phyloP scores from a whole-genome alignment of 768 basidiomycete species.

The Boletus rex-veris region DNA sequence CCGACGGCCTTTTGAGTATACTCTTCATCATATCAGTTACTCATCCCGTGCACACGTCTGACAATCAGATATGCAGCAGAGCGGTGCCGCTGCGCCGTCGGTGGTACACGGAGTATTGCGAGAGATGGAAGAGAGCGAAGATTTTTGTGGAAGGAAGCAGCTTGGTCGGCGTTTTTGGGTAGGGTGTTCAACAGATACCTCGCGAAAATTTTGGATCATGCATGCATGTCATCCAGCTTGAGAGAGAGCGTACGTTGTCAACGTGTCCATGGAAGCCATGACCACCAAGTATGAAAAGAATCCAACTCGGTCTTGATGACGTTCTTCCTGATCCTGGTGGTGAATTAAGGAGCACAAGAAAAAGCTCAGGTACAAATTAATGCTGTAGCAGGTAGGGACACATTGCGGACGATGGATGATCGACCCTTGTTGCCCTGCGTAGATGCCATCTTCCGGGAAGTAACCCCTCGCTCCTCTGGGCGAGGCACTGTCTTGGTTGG shows the following conservation, averaged over 20 bases:
- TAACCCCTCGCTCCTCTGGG: background rate
- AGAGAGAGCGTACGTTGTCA: conserved; percentile 2
- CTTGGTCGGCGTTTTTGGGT: conserved; percentile 8
- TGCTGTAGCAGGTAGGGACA: background rate
- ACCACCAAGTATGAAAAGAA: too few relatives aligned
- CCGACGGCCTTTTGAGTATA: conserved; percentile 1
- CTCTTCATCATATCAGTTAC: background rate
- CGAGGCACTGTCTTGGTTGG: background rate
- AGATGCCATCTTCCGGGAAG: conserved; percentile 9
- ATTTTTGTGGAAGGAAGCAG: background rate
- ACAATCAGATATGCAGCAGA: background rate
- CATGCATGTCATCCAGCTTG: background rate
- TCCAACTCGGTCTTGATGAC: background rate
- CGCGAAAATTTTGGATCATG: background rate
- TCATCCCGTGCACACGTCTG: background rate
- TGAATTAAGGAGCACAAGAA: conserved; percentile 4
- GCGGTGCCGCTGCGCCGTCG: too few relatives aligned
- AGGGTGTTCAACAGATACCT: background rate
- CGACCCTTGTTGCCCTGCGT: background rate
- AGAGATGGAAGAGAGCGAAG: too few relatives aligned
- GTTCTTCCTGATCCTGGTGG: conserved; percentile 11
- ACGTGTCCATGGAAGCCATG: background rate
- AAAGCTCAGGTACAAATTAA: conserved; percentile 8
- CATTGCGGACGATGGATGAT: background rate
- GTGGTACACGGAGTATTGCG: too few relatives aligned